Conservation (phyloP, 768 basidiomycete species). For the Kwoniella sp. region DNA sequence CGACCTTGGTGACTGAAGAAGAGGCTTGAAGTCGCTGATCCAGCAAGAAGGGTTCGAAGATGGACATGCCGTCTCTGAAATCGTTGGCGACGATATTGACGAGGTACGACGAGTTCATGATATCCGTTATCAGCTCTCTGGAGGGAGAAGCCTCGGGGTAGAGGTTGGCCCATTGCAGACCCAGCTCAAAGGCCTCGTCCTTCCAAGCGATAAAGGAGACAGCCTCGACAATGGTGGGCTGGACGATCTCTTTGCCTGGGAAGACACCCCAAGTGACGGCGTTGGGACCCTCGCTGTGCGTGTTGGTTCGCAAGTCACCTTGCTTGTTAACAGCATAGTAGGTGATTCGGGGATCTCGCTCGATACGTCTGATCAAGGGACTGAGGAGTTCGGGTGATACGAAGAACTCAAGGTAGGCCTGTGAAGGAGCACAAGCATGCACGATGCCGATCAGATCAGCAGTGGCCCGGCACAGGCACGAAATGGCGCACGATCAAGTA, state of each 20-base stretch:
- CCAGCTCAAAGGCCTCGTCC: slow-evolving; percentile 95
- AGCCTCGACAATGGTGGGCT: slow-evolving; percentile 94
- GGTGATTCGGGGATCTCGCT: slow-evolving; percentile 82
- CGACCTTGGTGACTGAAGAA: slow-evolving; percentile 14
- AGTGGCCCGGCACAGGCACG: too few relatives aligned
- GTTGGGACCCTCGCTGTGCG: slow-evolving; percentile 90
- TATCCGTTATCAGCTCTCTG: slow-evolving; percentile 70
- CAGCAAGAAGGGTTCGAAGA: slow-evolving; percentile 76
- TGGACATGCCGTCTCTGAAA: slow-evolving; percentile 79
- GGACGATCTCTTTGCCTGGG: slow-evolving; percentile 93
- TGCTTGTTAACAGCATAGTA: slow-evolving; percentile 97
- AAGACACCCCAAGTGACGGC: slow-evolving; percentile 99
- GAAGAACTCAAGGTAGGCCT: slow-evolving; percentile 98
- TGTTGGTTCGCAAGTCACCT: slow-evolving; percentile 93
- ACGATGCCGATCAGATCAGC: slow-evolving; percentile 19
- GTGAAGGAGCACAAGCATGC: neutral
- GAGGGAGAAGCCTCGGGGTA: slow-evolving; percentile 78
- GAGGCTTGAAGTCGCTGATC: slow-evolving; percentile 22
- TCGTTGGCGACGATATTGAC: slow-evolving; percentile 97
- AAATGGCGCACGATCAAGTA: too few relatives aligned
- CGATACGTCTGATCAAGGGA: slow-evolving; percentile 75
- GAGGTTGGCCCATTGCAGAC: slow-evolving; percentile 83
- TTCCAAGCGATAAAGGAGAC: slow-evolving; percentile 99
- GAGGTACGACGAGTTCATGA: slow-evolving; percentile 81
- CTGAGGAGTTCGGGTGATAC: slow-evolving; percentile 74